phyloP scores from a whole-genome alignment of 208 protist genomes.

The Porcisia deanei region DNA sequence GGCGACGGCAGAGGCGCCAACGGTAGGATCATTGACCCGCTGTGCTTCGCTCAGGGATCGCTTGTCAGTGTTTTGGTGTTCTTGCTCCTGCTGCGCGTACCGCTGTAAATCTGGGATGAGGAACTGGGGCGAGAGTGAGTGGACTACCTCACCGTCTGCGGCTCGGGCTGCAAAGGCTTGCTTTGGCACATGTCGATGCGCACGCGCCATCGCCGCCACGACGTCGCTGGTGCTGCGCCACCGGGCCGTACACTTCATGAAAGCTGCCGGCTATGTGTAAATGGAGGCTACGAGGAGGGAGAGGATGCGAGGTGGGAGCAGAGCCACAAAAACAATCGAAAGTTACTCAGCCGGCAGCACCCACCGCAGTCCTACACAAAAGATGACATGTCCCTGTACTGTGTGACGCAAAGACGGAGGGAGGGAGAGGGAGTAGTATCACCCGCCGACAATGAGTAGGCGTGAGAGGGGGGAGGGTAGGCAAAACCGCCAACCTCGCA shows the following conservation, averaged over 20 bases:
- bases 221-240: background rate
- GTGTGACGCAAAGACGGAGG: background rate
- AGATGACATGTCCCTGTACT: background rate
- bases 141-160: conserved; percentile 3
- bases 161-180: conserved; percentile 5
- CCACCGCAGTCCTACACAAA: background rate
- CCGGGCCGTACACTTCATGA: conserved; percentile 9
- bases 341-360: background rate
- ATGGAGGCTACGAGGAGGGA: background rate
- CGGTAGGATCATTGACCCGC: background rate
- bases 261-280: background rate
- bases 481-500: background rate
- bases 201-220: conserved; percentile 17
- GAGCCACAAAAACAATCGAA: background rate
- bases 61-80: background rate
- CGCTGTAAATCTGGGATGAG: conserved; percentile 9
- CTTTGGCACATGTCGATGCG: conserved; percentile 8
- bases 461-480: background rate
- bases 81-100: conserved; percentile 19
- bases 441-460: background rate
- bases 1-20: background rate
- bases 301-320: background rate
- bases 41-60: background rate
- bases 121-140: conserved; percentile 8
- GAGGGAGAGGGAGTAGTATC: background rate